These are phyloP conservation scores for Circinella minor DNA, from an alignment of 371 early-diverging fungal genomes.

Conservation along the genomic window DNA sequence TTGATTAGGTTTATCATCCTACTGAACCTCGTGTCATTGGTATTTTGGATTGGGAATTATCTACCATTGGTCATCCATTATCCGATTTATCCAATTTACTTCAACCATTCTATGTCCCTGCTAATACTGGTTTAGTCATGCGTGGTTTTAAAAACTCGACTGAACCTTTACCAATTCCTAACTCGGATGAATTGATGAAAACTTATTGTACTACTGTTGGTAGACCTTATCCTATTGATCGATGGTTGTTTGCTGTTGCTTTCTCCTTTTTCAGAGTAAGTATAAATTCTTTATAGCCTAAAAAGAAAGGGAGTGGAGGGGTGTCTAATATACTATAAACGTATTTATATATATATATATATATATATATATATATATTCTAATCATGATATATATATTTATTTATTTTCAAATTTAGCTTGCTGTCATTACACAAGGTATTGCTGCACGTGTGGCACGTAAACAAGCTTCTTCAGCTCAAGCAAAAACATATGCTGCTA, in stretches of 20 bases:
- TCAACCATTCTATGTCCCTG: slow-evolving; percentile 70
- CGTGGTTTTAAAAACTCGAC: slow-evolving; percentile 40
- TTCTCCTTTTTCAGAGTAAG: slow-evolving; percentile 52
- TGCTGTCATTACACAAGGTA: slow-evolving; percentile 84
- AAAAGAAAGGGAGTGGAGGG: too few species aligned
- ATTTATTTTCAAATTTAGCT: slow-evolving; percentile 39
- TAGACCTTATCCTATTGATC: slow-evolving; percentile 69
- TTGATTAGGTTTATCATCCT: slow-evolving; percentile 73
- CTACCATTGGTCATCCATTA: slow-evolving; percentile 93
- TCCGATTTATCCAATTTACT: slow-evolving; percentile 90
- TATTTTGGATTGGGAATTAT: slow-evolving; percentile 95
- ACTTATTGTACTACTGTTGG: slow-evolving; percentile 64
- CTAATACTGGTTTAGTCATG: slow-evolving; percentile 22
- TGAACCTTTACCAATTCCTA: slow-evolving; percentile 65
- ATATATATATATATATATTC: not conserved
- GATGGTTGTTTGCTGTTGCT: slow-evolving; percentile 59
- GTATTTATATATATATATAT: too few species aligned
- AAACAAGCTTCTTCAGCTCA: slow-evolving; percentile 85
- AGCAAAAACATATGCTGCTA: slow-evolving; percentile 61
- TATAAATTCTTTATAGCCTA: not conserved
- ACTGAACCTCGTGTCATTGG: slow-evolving; percentile 82
- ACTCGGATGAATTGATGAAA: slow-evolving; percentile 64
- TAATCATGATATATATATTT: not conserved
- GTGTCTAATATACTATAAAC: too few species aligned
- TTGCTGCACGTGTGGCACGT: slow-evolving; percentile 85